phyloP scores from a whole-genome alignment of 129 eudicot species.

The Ambrosia artemisiifolia region DNA sequence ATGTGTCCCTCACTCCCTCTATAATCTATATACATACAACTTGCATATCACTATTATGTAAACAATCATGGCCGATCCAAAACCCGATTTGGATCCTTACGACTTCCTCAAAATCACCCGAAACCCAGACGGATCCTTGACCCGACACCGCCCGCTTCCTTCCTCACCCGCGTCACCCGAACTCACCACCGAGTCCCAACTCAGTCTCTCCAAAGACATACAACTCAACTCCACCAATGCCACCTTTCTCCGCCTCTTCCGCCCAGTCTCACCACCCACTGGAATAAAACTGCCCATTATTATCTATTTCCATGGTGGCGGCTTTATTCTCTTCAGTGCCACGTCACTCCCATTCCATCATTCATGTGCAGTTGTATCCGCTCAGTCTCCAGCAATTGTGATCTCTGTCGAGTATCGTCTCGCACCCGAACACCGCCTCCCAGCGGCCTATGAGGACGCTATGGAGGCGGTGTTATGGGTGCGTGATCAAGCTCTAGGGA shows the following conservation, averaged over 20 bases:
- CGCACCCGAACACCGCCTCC: conserved; percentile 89
- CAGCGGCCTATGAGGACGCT: conserved; percentile 86
- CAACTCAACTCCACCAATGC: conserved; percentile 44
- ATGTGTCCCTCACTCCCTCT: too few relatives aligned
- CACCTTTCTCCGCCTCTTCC: conserved; percentile 76
- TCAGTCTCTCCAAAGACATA: conserved; percentile 61
- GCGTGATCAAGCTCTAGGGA: conserved; percentile 43
- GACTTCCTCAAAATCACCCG: conserved; percentile 44
- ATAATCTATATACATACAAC: too few relatives aligned
- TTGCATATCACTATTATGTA: too few relatives aligned
- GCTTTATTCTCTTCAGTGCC: conserved; percentile 58
- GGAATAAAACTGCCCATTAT: conserved; percentile 53
- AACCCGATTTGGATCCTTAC: conserved; percentile 46
- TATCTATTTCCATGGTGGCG: conserved; percentile 80
- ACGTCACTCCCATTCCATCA: conserved; percentile 39
- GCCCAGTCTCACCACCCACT: conserved; percentile 31
- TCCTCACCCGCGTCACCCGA: conserved; percentile 39
- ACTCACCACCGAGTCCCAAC: conserved; percentile 25
- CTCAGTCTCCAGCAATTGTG: conserved; percentile 45
- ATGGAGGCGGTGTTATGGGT: conserved; percentile 65
- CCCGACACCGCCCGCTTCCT: conserved; percentile 37
- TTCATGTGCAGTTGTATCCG: conserved; percentile 46
- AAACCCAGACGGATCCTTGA: conserved; percentile 72
- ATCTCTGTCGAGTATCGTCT: conserved; percentile 82
- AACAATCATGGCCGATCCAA: conserved; percentile 33